Evolutionary conservation across 257 asterid genomes (phyloP).

Genomic region (Nicotiana noctiflora): DNA sequence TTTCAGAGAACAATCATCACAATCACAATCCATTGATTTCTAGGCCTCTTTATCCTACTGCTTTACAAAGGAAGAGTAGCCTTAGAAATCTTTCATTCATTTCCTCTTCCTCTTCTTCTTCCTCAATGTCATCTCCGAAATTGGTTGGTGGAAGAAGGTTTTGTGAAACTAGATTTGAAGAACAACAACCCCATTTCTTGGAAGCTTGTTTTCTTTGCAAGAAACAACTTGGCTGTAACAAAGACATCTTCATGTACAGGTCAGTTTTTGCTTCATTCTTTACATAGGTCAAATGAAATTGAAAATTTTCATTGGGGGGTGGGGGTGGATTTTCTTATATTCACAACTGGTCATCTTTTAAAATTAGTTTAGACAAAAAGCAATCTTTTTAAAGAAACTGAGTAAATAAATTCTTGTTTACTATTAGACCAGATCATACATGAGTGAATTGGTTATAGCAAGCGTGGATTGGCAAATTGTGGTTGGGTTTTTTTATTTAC

Average conservation of each 20-base stretch:
- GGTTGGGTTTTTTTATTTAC: not conserved
- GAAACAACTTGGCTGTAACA: slow-evolving; percentile 29
- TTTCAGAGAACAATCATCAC: slow-evolving; percentile 11
- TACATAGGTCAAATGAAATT: not conserved
- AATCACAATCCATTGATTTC: slow-evolving; percentile 12
- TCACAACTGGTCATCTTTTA: not conserved
- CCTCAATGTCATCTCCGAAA: slow-evolving; percentile 23
- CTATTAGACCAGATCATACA: not conserved
- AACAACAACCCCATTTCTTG: slow-evolving; percentile 30
- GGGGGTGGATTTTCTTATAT: not conserved
- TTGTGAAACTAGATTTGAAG: slow-evolving; percentile 17
- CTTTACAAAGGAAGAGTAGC: slow-evolving; percentile 16
- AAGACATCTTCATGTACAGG: slow-evolving; percentile 52
- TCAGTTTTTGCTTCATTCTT: slow-evolving; percentile 3
- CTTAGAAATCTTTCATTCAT: slow-evolving; percentile 12
- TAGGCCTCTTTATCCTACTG: slow-evolving; percentile 17
- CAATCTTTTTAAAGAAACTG: not conserved
- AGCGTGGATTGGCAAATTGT: not conserved
- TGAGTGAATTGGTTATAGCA: too few relatives aligned
- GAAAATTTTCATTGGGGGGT: not conserved
- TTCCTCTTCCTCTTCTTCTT: not conserved
- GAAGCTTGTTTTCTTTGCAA: slow-evolving; percentile 42
- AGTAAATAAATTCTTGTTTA: not conserved
- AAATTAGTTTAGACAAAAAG: too few relatives aligned
- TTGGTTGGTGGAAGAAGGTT: slow-evolving; percentile 13